These are phyloP conservation scores for Rhodamnia rubescens DNA, from an alignment of 345 rosid species.

Conservation along the genomic window DNA sequence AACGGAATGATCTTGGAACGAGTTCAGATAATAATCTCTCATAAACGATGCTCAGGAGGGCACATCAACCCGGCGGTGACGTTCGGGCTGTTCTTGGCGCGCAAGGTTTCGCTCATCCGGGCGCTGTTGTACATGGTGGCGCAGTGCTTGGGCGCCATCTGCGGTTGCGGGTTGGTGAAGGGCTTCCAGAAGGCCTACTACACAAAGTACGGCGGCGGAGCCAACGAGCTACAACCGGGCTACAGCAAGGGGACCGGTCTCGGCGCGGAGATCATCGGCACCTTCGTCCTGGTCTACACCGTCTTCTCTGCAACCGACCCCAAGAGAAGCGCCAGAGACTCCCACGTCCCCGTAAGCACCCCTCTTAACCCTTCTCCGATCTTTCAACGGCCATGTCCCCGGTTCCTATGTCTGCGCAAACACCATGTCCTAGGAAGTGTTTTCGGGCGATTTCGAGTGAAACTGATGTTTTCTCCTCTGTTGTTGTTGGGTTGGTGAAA, in stretches of 20 bases:
- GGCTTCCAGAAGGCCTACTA: constrained; percentile 48
- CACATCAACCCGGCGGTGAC: constrained; percentile 63
- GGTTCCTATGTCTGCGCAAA: neutral
- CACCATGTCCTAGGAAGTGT: neutral
- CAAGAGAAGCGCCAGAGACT: constrained; percentile 64
- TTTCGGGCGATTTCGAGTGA: neutral
- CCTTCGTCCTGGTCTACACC: constrained; percentile 70
- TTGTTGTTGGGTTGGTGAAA: neutral
- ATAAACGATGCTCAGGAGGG: constrained; percentile 10
- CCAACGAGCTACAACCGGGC: constrained; percentile 29
- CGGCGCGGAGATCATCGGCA: constrained; percentile 73
- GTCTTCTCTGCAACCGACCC: constrained; percentile 81
- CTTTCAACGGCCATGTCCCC: neutral
- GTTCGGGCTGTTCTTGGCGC: constrained; percentile 34
- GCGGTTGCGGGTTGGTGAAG: constrained; percentile 44
- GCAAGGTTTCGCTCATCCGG: constrained; percentile 43
- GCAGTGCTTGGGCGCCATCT: constrained; percentile 54
- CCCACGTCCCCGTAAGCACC: constrained; percentile 58
- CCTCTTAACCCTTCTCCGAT: neutral
- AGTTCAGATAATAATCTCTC: neutral
- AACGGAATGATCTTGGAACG: neutral
- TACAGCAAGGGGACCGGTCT: constrained; percentile 55
- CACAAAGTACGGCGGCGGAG: constrained; percentile 50
- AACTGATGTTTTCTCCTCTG: neutral
- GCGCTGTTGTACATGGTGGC: constrained; percentile 44